Evolutionary conservation across 371 early-diverging fungal genomes (phyloP), one percentile per base, ranked within the genome.

Genomic region (Saksenaea oblongispora): DNA sequence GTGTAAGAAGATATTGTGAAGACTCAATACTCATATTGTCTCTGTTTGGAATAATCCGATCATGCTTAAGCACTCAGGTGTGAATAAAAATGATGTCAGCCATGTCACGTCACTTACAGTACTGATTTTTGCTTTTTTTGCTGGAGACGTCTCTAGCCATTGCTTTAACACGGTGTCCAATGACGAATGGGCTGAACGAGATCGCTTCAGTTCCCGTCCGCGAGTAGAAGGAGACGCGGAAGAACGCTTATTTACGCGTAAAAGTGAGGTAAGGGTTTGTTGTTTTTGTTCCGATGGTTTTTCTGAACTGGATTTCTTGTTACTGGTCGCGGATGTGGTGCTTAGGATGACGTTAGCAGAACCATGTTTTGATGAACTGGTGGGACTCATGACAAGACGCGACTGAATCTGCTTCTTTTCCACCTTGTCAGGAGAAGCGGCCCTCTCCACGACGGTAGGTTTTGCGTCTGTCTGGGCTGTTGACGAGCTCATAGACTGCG

Each of bases 21-120:
- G 89, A 82, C 0, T 78, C 71, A 42, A 87, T 72, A 57, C 89
- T 83, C 76, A 85, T 89, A 13, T 86, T 78, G 5, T 74, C 67
- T 47, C 88, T 84, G 63, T 80, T 83, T 1, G 94, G 91, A 59
- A 92, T 91, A 67, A 89, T 87, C 13, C 93, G 85, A 70, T 93
- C 92, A 78, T 83, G 89, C 86, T 91, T 75, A 31, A 4, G 2
- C 7, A 0, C n/a, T 18, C 51, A 36, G 11, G 34, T 31, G 31
- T 31, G 53, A 35, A 35, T 56, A 13, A 59, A 22, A 56, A 34
- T 57, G 35, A 55, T 26, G 37, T 31, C 24, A 53, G 11, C 24
- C 1, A 31, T 28, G 13, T 34, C 51, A 47, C 22, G 51, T 22
- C 17, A 47, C 51, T 47, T 47, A 47, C 47, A 15, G 26, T n/a